Evolutionary conservation across 2,329 filamentous ascomycete genomes (phyloP), one percentile per base, ranked within the genome.

Genomic region (Cryphonectria parasitica): DNA sequence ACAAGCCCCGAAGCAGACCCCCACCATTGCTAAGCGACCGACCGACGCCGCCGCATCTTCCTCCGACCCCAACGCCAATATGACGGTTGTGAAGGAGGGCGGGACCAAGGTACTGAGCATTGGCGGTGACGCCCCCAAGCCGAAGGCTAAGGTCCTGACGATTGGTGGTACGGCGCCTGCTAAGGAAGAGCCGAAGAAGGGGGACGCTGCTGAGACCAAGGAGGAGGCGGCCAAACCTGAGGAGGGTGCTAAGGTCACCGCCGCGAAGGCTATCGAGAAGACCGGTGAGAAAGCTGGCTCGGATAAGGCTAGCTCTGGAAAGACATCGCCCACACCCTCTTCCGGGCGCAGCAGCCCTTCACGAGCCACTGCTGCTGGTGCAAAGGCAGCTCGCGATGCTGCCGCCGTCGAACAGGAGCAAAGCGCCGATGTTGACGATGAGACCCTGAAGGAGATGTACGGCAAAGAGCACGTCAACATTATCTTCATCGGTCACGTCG

Each of bases 401-500:
- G 93, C 97, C 79, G 90, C 92, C 49, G 92, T 99, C 70, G 88
- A 92, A 73, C 92, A 95, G 82, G 92, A 95, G 78, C 93, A 97
- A 79, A 86, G 88, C 3, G 91, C 91, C 31, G 91, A 93, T 79
- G 91, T 93, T 25, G 88, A 90, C 70, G 84, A 89, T 2, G 86
- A 87, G 36, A 95, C 94, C 0, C 84, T 99, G 72, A 93, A 94
- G 81, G 95, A 98, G 80, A 96, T 99, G 73, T 99, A 96, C 80
- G 96, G 96, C 79, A 98, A 98, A 82, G 94, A 91, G 79, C 89
- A 91, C 76, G 84, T 99, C 77, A 99, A 99, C 83, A 92, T 99
- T 76, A 97, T 98, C 75, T 98, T 98, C 83, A 92, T 98, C 78
- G 95, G 96, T 66, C 96, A 99, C 86, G 97, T 99, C 77, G 96